phyloP scores from a whole-genome alignment of 331 rosid species.

The Malus hybrid region DNA sequence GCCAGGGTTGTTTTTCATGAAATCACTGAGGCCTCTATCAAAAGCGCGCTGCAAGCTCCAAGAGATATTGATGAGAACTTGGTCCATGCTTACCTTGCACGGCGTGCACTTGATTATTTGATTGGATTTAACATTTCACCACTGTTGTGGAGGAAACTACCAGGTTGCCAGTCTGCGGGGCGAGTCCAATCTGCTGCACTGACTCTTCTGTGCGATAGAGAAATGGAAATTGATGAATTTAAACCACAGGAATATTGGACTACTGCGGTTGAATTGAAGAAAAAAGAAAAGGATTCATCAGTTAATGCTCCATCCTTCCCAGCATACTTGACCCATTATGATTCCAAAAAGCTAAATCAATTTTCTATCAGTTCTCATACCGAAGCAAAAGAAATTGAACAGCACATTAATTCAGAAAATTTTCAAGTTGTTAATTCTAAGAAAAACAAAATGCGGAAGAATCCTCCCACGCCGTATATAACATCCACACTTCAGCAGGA shows the following conservation, averaged over 20 bases:
- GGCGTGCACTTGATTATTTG: constrained; percentile 97
- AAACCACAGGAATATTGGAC: constrained; percentile 81
- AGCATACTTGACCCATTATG: constrained; percentile 70
- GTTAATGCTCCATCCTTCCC: constrained; percentile 26
- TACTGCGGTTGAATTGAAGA: constrained; percentile 37
- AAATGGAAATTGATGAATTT: constrained; percentile 85
- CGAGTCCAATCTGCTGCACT: constrained; percentile 98
- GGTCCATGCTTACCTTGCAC: constrained; percentile 93
- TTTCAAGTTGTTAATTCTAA: constrained; percentile 54
- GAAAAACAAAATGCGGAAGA: constrained; percentile 50
- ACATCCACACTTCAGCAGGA: constrained; percentile 99
- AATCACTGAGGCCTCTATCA: constrained; percentile 86
- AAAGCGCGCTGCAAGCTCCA: constrained; percentile 69
- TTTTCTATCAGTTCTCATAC: constrained; percentile 57
- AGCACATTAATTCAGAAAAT: constrained; percentile 33
- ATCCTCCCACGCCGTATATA: constrained; percentile 89
- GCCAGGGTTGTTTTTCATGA: constrained; percentile 90
- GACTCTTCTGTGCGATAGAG: constrained; percentile 88
- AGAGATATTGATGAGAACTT: constrained; percentile 72
- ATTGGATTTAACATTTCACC: constrained; percentile 97
- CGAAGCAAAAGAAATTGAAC: constrained; percentile 52
- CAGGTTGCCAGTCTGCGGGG: constrained; percentile 98
- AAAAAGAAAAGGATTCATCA: constrained; percentile 21
- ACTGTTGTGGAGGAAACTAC: constrained; percentile 91
- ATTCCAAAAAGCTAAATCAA: constrained; percentile 62